Percentiles rank a stretch among this genome's conserved stretches.
Conservation (phyloP, 495 filamentous ascomycete species). For the Penicillium pancosmium region DNA sequence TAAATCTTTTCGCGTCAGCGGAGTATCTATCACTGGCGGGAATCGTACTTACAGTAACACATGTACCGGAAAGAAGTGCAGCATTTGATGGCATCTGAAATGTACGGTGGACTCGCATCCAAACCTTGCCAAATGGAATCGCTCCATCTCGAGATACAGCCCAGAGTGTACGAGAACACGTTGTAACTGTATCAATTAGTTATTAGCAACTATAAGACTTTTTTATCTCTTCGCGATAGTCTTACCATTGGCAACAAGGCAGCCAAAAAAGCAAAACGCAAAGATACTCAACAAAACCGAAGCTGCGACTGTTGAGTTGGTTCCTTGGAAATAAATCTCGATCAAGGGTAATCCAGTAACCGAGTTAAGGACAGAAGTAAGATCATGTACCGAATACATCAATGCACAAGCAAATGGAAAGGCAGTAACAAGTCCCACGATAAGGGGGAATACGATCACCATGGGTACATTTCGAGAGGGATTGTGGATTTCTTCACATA, state of each 20-base stretch:
- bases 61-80: constrained; percentile 3
- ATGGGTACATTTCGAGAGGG: constrained; percentile 11
- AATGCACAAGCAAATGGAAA: constrained; percentile 10
- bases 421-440: constrained; percentile 9
- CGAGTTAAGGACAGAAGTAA: constrained; percentile 10
- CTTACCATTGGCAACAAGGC: constrained; percentile 14
- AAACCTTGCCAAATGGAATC: constrained; percentile 7
- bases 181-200: constrained; percentile 3
- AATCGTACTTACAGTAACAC: constrained; percentile 6
- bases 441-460: constrained; percentile 9
- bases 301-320: constrained; percentile 7
- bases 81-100: constrained; percentile 15
- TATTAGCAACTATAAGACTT: background rate
- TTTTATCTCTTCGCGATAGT: background rate
- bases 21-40: background rate
- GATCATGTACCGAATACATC: constrained; percentile 11
- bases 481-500: constrained; percentile 12
- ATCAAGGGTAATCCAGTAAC: constrained; percentile 12
- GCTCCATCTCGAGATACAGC: constrained; percentile 10
- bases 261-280: constrained; percentile 18
- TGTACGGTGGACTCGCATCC: background rate
- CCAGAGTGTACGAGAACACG: constrained; percentile 15
- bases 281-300: constrained; percentile 9
- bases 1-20: constrained; percentile 4
- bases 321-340: constrained; percentile 17